Evolutionary conservation across 768 basidiomycete species (phyloP).

Genomic region (Lactarius quietus): DNA sequence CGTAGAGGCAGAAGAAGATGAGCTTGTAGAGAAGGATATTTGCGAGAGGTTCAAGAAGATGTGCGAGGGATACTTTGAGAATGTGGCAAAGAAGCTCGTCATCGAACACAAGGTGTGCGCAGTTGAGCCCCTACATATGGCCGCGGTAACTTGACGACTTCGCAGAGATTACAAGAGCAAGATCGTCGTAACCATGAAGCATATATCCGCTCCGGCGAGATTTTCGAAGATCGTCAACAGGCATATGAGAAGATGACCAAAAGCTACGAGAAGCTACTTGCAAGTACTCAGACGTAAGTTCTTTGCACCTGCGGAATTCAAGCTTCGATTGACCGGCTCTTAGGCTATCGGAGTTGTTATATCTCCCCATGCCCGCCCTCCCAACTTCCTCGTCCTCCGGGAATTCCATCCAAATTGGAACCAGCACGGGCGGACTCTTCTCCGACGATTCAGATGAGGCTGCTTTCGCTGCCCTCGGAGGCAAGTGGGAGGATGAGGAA

Average conservation of each 20-base stretch:
- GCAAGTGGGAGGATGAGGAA: constrained; percentile 99
- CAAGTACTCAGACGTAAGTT: constrained; percentile 81
- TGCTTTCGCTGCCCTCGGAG: constrained; percentile 45
- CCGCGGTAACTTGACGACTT: background rate
- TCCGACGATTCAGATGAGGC: constrained; percentile 58
- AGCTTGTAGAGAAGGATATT: constrained; percentile 80
- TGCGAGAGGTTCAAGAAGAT: constrained; percentile 88
- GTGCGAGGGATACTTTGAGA: constrained; percentile 93
- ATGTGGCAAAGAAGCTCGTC: constrained; percentile 84
- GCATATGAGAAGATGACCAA: constrained; percentile 99
- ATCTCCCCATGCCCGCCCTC: constrained; percentile 74
- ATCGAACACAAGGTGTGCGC: constrained; percentile 80
- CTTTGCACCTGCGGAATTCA: background rate
- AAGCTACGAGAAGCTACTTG: constrained; percentile 85
- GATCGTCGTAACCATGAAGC: constrained; percentile 97
- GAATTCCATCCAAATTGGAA: constrained; percentile 76
- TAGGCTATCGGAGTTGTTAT: constrained; percentile 89
- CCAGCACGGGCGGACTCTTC: constrained; percentile 39
- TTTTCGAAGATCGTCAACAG: constrained; percentile 98
- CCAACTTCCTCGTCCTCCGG: constrained; percentile 78
- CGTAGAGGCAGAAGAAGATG: constrained; percentile 54
- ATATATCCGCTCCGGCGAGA: constrained; percentile 98
- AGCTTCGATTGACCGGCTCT: background rate
- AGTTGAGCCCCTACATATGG: background rate
- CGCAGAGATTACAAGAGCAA: constrained; percentile 91